A percentile compares a stretch with the other conserved stretches of the same genome.
Evolutionary conservation across 225 moss, liverwort and hornwort species (phyloP).

Genomic region (Thuidium tamariscinum): DNA sequence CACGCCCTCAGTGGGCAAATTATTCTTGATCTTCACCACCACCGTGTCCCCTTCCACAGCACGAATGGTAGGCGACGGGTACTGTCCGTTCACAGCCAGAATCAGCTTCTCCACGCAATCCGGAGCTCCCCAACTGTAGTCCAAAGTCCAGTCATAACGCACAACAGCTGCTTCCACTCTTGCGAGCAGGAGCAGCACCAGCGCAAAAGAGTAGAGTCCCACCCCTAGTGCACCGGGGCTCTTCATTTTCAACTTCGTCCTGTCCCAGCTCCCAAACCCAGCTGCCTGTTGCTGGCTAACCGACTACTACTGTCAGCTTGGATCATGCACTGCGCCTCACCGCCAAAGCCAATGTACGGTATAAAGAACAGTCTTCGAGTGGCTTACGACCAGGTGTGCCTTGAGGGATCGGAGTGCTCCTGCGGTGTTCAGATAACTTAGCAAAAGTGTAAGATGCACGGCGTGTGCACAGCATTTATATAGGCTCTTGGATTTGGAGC

Average conservation of each 20-base stretch:
- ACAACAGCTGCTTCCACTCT: constrained; percentile 5
- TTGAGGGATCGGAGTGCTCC: too few relatives aligned
- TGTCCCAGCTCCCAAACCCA: not conserved
- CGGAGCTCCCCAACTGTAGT: constrained; percentile 21
- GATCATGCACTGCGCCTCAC: not conserved
- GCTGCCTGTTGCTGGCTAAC: not conserved
- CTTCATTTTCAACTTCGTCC: not conserved
- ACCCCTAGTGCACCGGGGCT: not conserved
- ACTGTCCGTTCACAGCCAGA: constrained; percentile 33
- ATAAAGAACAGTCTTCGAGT: not conserved
- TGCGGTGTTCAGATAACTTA: too few relatives aligned
- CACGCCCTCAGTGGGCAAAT: constrained; percentile 24
- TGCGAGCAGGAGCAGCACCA: not conserved
- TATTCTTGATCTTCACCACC: constrained; percentile 23
- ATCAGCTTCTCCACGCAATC: constrained; percentile 37
- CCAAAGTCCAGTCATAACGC: constrained; percentile 27
- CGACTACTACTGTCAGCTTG: not conserved
- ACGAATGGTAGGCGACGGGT: constrained; percentile 27
- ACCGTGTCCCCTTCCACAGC: constrained; percentile 39
- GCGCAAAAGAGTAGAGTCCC: not conserved
- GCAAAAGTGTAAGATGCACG: not conserved
- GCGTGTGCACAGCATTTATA: too few relatives aligned
- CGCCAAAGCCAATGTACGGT: not conserved
- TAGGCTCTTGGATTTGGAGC: not conserved
- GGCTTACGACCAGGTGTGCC: not conserved